Evolutionary conservation across 331 rosid species (phyloP), one percentile per base, ranked within the genome.

Genomic region (Malus hybrid): DNA sequence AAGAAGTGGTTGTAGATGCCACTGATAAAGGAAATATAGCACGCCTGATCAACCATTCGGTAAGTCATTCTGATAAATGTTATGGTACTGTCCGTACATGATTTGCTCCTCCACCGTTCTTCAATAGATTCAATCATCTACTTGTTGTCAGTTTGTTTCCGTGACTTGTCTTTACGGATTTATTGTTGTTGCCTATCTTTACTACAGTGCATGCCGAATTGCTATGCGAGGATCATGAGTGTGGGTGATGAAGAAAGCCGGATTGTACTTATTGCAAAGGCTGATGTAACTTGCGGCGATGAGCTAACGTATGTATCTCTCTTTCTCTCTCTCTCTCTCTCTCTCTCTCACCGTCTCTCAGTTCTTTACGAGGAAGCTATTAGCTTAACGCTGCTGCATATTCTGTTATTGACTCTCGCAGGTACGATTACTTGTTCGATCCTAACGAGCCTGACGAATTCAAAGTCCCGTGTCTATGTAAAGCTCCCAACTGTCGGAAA

Each of bases 221-320:
- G 99, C 89, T 95, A 95, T 63, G 99, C 99, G 65, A 92, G 99
- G 83, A 95, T 95, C 84, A 95, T 95, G 99, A 90, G 99, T 74
- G 99, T 95, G 63, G 99, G 99, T 33, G 94, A 86, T 16, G 98
- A 95, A 1, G 93, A 95, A 79, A 95, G 98, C 85, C 87, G 98
- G 77, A 95, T 95, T 16, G 99, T 95, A 30, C 99, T 95, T 78
- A 92, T 95, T 28, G 98, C 99, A 7, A 95, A 92, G 93, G 82
- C 98, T 10, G 85, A 72, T 1, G 97, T 95, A 46, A 75, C 86
- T 56, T 71, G 94, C 2, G 96, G 94, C 5, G 99, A 95, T 20
- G 99, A 95, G 85, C 84, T 95, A 83, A 92, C 99, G 99, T 95
- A 86, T 28, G 68, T 36, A 19, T 39, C 64, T 34, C 73, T 12